These are phyloP conservation scores for Candida ponderosae DNA, from an alignment of 805 yeast genomes.

Conservation along the genomic window DNA sequence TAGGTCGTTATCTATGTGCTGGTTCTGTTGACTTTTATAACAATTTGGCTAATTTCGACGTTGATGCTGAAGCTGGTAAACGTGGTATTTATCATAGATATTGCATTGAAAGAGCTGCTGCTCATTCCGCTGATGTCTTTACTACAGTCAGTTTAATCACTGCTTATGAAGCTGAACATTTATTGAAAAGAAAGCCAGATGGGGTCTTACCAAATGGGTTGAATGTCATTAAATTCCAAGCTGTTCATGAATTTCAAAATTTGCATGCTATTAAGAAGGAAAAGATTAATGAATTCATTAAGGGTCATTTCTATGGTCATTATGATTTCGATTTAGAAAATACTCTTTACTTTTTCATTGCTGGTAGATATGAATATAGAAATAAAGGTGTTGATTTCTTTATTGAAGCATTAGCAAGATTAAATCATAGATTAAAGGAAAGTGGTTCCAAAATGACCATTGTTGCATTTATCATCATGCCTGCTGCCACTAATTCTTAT, in stretches of 20 bases:
- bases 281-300: slow-evolving; percentile 86
- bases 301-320: slow-evolving; percentile 97
- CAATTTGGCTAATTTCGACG: slow-evolving; percentile 82
- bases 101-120: slow-evolving; percentile 94
- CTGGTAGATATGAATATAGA: slow-evolving; percentile 95
- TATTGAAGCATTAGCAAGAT: slow-evolving; percentile 86
- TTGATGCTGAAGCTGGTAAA: slow-evolving; percentile 96
- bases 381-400: slow-evolving; percentile 96
- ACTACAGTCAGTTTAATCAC: slow-evolving; percentile 97
- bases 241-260: slow-evolving; percentile 97
- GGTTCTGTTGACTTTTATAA: slow-evolving; percentile 95
- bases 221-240: slow-evolving; percentile 92
- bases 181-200: slow-evolving; percentile 92
- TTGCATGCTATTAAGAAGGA: slow-evolving; percentile 88
- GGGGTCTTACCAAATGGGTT: slow-evolving; percentile 97
- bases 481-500: slow-evolving; percentile 88
- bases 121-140: slow-evolving; percentile 93
- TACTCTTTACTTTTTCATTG: slow-evolving; percentile 90
- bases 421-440: slow-evolving; percentile 80
- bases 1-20: slow-evolving; percentile 94
- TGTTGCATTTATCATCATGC: slow-evolving; percentile 97
- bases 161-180: slow-evolving; percentile 91
- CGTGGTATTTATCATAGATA: slow-evolving; percentile 96
- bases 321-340: slow-evolving; percentile 91
- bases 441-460: slow-evolving; percentile 83